These are phyloP conservation scores for Daldinia vernicosa DNA, from an alignment of 495 filamentous ascomycete genomes.

Conservation along the genomic window DNA sequence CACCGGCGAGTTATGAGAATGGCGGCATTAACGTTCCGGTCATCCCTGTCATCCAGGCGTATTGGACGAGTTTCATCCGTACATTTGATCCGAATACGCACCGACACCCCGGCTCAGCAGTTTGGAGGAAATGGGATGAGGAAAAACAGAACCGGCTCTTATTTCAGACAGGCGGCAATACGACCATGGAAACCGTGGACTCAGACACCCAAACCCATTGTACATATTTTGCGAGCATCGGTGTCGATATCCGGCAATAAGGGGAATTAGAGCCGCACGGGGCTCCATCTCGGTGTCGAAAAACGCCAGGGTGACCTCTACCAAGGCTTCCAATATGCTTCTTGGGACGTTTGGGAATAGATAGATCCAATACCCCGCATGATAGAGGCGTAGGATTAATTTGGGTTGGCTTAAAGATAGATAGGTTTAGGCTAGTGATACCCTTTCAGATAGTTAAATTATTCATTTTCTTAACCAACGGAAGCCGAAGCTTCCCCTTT, in stretches of 20 bases:
- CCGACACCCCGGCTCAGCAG: conserved; percentile 47
- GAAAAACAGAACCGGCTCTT: conserved; percentile 56
- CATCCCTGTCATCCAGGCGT: conserved; percentile 67
- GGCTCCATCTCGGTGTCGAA: neutral
- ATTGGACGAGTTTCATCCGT: conserved; percentile 75
- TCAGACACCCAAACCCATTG: conserved; percentile 59
- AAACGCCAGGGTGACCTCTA: neutral
- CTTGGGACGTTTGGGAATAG: neutral
- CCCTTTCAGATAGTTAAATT: neutral
- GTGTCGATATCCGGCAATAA: conserved; percentile 60
- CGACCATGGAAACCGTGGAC: conserved; percentile 64
- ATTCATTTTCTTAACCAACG: neutral
- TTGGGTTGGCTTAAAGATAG: neutral
- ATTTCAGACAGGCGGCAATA: conserved; percentile 64
- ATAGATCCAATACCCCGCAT: neutral
- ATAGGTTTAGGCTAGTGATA: neutral
- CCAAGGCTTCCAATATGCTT: neutral
- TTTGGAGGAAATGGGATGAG: conserved; percentile 46
- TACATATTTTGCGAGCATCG: conserved; percentile 62
- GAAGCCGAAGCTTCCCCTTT: neutral
- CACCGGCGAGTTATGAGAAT: conserved; percentile 63
- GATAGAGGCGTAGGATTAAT: neutral
- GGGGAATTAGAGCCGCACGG: neutral
- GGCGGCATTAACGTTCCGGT: conserved; percentile 59
- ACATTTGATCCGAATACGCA: conserved; percentile 69